Conservation (phyloP, 73 alveolate species). For the Uronychia binucleata region DNA sequence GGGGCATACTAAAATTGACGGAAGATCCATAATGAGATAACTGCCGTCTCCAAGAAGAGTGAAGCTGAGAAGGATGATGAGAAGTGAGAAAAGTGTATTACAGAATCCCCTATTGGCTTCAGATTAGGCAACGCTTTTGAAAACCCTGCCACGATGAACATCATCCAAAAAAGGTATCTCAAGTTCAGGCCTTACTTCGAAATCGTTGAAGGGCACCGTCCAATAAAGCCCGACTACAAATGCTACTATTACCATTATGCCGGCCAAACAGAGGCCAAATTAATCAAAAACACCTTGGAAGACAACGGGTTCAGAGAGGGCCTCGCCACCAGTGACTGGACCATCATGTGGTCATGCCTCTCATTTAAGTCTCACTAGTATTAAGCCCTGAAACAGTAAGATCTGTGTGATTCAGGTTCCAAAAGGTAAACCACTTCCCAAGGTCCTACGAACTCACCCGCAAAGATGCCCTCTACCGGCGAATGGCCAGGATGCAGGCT, state of each 20-base stretch:
- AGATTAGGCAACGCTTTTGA: not conserved
- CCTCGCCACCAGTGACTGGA: constrained; percentile 38
- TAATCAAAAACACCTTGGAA: constrained; percentile 46
- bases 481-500: constrained; percentile 86
- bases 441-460: constrained; percentile 78
- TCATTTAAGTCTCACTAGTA: constrained; percentile 28
- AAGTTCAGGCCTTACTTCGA: constrained; percentile 28
- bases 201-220: constrained; percentile 12
- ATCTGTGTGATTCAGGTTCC: too few relatives aligned
- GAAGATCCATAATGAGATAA: not conserved
- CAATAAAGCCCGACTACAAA: constrained; percentile 27
- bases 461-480: constrained; percentile 95
- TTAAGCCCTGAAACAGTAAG: constrained; percentile 18
- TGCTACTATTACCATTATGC: constrained; percentile 31
- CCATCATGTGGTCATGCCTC: constrained; percentile 46
- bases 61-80: too few relatives aligned
- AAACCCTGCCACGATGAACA: not conserved
- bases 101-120: not conserved
- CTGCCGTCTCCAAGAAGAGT: not conserved
- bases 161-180: constrained; percentile 27
- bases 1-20: not conserved
- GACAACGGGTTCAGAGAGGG: constrained; percentile 62
- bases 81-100: not conserved
- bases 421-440: constrained; percentile 62
- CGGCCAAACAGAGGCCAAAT: constrained; percentile 34